Base-by-base conservation (phyloP, 73 alveolate genomes). In the Symbiodinium natans region DNA sequence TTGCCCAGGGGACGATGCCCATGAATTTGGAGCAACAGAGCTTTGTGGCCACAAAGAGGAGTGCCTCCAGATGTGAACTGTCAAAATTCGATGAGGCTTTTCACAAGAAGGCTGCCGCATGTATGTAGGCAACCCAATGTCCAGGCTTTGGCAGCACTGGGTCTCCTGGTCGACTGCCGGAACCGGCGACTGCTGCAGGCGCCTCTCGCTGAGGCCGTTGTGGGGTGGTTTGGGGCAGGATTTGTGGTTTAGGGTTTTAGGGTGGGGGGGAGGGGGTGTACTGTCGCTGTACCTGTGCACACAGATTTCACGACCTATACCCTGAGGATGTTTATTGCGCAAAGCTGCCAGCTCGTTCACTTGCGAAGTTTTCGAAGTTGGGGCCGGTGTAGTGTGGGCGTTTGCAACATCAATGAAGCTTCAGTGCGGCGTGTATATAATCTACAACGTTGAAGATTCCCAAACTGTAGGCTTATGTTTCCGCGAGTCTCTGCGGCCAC, bases 161-260 rank as follows among this genome's bases (percentile, higher is more conserved):
- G 97, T 25, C 87, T 90, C 33, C 77, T 90, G 75, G 97, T 90
- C 27, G 97, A 90, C 80, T 90, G 97, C 97, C 42, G 46, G 80
- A 82, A 29, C 41, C 87, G 97, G 52, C 73, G 88, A 29, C 21
- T 90, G 88, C 48, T 90, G 89, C 19, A 29, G 80, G 80, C 80
- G 27, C 80, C 80, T 9, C 54, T 39, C 38, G 34, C 27, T 3
- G 75, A 83, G 41, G 41, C 63, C 63, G 29, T 21, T n/a, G n/a
- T n/a, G n/a, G n/a, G n/a, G n/a, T n/a, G n/a, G n/a, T n/a, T n/a
- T n/a, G n/a, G n/a, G n/a, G n/a, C n/a, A n/a, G n/a, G n/a, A n/a
- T n/a, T n/a, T n/a, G n/a, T n/a, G n/a, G n/a, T n/a, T 2, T 68
- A 25, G 82, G 17, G 31, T 63, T 13, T 1, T 31, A 31, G 17